Conservation (phyloP, 192 early-diverging fungal genomes). For the Mortierella antarctica region DNA sequence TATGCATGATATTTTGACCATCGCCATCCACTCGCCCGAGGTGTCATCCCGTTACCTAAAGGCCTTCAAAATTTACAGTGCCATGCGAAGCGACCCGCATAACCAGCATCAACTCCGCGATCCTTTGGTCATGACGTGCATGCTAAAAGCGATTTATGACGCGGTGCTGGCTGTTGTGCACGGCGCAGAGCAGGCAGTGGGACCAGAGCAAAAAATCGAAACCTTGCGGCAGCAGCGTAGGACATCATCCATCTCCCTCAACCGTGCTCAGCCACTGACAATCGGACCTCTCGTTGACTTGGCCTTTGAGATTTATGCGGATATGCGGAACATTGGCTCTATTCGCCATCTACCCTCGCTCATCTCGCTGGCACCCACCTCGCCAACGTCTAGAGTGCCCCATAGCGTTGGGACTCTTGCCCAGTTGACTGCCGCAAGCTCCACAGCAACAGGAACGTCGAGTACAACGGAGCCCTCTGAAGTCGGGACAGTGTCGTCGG, state of each 20-base stretch:
- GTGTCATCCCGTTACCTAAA: conserved; percentile 40
- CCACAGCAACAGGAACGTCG: neutral
- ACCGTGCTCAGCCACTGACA: conserved; percentile 42
- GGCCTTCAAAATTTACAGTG: conserved; percentile 42
- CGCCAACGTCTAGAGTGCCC: conserved; percentile 7
- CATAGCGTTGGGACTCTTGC: neutral
- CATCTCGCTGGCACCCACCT: conserved; percentile 18
- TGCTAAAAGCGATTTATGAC: conserved; percentile 51
- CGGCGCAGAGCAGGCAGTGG: conserved; percentile 15
- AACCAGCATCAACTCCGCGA: conserved; percentile 34
- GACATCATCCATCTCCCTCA: conserved; percentile 42
- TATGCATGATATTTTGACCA: conserved; percentile 43
- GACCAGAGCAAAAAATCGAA: conserved; percentile 1
- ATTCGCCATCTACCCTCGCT: conserved; percentile 40
- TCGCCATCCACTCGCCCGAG: conserved; percentile 37
- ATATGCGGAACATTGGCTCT: conserved; percentile 37
- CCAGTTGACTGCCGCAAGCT: neutral
- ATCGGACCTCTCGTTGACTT: conserved; percentile 41
- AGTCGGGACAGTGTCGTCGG: neutral
- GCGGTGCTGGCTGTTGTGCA: conserved; percentile 23
- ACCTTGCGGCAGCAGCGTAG: conserved; percentile 20
- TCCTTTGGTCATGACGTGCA: conserved; percentile 39
- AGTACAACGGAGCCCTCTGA: conserved; percentile 2
- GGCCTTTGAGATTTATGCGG: conserved; percentile 48
- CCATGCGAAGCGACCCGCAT: conserved; percentile 31